phyloP scores from a whole-genome alignment of 202 grass and related monocot genomes.

The Musa balbisiana region DNA sequence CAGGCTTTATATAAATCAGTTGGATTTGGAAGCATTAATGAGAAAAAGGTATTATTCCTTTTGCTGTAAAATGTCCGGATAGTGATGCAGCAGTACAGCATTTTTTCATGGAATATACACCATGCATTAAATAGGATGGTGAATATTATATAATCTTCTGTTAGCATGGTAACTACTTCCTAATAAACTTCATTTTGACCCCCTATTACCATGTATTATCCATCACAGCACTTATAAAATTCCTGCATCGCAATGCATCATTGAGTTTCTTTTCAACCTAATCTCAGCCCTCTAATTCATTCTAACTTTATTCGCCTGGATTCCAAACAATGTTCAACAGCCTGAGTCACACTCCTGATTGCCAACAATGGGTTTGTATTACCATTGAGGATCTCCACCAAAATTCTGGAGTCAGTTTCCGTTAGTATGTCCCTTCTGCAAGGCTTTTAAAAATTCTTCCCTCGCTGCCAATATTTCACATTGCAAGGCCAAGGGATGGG shows the following conservation, averaged over 20 bases:
- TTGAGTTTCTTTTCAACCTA: not conserved
- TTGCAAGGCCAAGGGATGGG: no score
- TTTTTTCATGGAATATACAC: not conserved
- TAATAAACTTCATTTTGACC: not conserved
- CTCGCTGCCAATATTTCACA: no score
- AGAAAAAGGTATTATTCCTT: conserved; percentile 9
- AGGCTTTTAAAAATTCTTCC: no score
- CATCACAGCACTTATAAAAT: not conserved
- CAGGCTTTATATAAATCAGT: conserved; percentile 2
- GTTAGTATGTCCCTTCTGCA: no score
- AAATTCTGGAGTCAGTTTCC: no score
- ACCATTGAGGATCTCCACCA: no score
- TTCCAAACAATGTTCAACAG: not conserved
- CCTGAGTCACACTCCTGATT: no score
- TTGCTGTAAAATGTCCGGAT: not conserved
- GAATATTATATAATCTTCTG: not conserved
- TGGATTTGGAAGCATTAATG: conserved; percentile 26
- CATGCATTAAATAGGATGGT: not conserved
- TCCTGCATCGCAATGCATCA: not conserved
- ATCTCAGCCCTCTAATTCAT: not conserved
- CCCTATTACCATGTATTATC: not conserved
- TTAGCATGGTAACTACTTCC: not conserved
- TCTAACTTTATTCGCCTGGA: not conserved
- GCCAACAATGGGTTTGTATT: no score
- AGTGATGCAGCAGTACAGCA: not conserved